Base-by-base conservation (phyloP, 1,284 basidiomycete genomes). In the Amylostereum areolatum region DNA sequence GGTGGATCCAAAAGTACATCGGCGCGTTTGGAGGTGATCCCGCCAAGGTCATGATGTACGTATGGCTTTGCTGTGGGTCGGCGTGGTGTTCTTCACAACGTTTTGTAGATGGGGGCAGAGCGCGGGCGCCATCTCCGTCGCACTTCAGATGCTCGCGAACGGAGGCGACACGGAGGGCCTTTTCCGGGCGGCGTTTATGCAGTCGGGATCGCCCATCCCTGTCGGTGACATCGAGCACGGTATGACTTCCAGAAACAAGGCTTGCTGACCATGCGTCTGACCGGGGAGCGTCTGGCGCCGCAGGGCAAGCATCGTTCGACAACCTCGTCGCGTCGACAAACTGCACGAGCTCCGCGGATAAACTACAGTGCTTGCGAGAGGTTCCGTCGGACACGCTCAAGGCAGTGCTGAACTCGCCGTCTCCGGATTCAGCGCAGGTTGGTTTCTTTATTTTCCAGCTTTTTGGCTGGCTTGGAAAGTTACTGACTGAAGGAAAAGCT, bases 1-100 rank as follows among this genome's bases (percentile, higher is more conserved):
- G 66, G 35, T 75, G 73, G 72, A 59, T 74, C 0, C 67, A 71
- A 35, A 52, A 65, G 43, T 66, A 74, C 54, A 72, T 76, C 50
- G 36, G 47, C 7, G 54, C 56, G 0, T 75, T 75, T 51, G 72
- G 73, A 5, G 74, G 74, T 5, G 68, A 74, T 51, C 58, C 61
- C 55, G 34, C 36, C 24, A 61, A 61, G 52, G 61, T 63, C 18
- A 63, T 56, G 9, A 57, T 65, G 62, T 63, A 45, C 46, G 60
- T 52, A 34, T 0, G 58, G 81, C 5, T 50, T 65, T 47, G 10
- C 44, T n/a, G n/a, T n/a, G n/a, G n/a, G n/a, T n/a, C n/a, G n/a
- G n/a, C n/a, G n/a, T n/a, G n/a, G n/a, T n/a, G n/a, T n/a, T n/a
- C n/a, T 28, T 36, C 18, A 45, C 39, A 11, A 6, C 27, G 11